Base-by-base conservation (phyloP, 75 land plant genomes). In the Sequoiadendron giganteum region DNA sequence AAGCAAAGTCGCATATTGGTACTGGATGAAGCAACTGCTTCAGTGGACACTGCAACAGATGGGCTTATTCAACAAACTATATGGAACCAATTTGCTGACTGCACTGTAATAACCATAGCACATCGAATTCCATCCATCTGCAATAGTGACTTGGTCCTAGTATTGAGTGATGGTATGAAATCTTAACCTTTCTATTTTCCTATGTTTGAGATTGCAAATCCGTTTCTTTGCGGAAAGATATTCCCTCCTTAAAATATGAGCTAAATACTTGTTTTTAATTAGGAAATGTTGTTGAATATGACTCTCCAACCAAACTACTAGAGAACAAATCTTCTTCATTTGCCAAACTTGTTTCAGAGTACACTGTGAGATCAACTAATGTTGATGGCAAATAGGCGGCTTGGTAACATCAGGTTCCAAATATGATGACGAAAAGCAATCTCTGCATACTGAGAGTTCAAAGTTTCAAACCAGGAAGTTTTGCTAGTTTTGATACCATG, bases 281-380 rank as follows among this genome's bases (percentile, higher is more conserved):
- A 91, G 92, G 92, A 72, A 58, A 87, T 54, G 83, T 93, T 56
- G 91, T 58, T 16, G 94, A 93, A 68, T 90, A 88, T 70, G 90
- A 93, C 45, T 83, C 90, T n/a, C 94, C 94, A 18, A n/a, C 45
- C 8, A 87, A 54, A 30, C 87, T 93, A 45, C 83, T 93, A 38
- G 88, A 88, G 84, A 52, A 93, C 65, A 88, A 88, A 84, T 89
- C 90, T 28, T 93, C 94, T 16, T 58, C 89, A 34, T 93, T 93
- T 56, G 40, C 90, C 14, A 92, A 90, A 47, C 94, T 93, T 16
- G 94, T 93, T n/a, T 80, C 93, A 18, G 93, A 93, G 73, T 93
- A 92, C 84, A 85, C 88, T 1, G 78, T 61, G 61, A 86, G 70
- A 85, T 88, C 92, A 89, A 89, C 47, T 49, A 52, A 79, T 19